These are phyloP conservation scores for Yamadazyma akitaensis DNA, from an alignment of 805 yeast species.

Conservation along the genomic window DNA sequence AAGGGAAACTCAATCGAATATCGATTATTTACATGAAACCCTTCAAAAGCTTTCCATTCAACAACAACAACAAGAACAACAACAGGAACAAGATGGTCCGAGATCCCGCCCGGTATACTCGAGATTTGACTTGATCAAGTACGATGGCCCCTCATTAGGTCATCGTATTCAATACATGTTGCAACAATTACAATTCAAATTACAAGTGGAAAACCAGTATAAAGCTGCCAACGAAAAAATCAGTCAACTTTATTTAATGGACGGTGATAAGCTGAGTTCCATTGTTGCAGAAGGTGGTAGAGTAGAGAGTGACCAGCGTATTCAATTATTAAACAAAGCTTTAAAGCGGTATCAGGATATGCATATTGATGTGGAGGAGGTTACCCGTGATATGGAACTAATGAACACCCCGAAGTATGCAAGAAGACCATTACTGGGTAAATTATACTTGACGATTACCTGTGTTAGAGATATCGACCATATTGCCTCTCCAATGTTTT, in stretches of 20 bases:
- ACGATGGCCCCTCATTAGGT: constrained; percentile 92
- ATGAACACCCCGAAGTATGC: constrained; percentile 70
- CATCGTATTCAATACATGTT: constrained; percentile 94
- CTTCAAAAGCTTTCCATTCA: constrained; percentile 55
- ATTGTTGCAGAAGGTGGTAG: constrained; percentile 89
- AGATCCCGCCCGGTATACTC: constrained; percentile 50
- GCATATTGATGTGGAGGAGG: constrained; percentile 70
- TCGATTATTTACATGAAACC: constrained; percentile 81
- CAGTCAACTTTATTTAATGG: constrained; percentile 78
- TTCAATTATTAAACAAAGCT: constrained; percentile 77
- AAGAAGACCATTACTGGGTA: constrained; percentile 81
- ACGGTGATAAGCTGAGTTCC: constrained; percentile 83
- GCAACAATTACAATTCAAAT: constrained; percentile 88
- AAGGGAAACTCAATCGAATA: constrained; percentile 86
- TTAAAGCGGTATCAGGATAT: constrained; percentile 86
- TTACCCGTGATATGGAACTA: constrained; percentile 61
- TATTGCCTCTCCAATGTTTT: constrained; percentile 76
- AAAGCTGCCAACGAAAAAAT: constrained; percentile 89
- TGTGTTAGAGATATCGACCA: constrained; percentile 90
- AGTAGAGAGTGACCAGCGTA: constrained; percentile 78
- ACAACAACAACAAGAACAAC: background rate
- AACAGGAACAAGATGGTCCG: constrained; percentile 21
- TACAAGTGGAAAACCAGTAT: constrained; percentile 92
- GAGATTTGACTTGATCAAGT: constrained; percentile 77
- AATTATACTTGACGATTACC: constrained; percentile 65